Evolutionary conservation across 2,329 filamentous ascomycete genomes (phyloP).

Genomic region (Alternaria sp.): DNA sequence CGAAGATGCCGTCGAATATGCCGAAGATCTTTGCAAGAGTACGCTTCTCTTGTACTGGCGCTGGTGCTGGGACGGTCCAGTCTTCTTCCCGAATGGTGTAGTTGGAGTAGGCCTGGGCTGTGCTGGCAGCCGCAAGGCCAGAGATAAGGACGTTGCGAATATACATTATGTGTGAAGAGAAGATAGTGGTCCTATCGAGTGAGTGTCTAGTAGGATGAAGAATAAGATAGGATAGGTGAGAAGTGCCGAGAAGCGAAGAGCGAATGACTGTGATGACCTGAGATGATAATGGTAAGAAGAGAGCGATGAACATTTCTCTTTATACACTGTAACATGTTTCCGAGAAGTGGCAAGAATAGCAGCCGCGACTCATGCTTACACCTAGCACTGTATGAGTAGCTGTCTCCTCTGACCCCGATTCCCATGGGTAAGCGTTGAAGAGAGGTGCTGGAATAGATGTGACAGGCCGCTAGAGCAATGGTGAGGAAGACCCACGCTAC

Average conservation of each 20-base stretch:
- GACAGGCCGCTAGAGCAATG: slow-evolving; percentile 21
- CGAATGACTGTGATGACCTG: slow-evolving; percentile 17
- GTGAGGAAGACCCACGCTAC: slow-evolving; percentile 22
- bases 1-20: slow-evolving; percentile 9
- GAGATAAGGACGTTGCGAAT: slow-evolving; percentile 36
- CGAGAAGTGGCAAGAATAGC: slow-evolving; percentile 19
- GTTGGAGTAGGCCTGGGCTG: slow-evolving; percentile 32
- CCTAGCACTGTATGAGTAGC: slow-evolving; percentile 8
- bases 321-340: slow-evolving; percentile 25
- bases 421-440: slow-evolving; percentile 11
- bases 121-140: slow-evolving; percentile 33
- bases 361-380: slow-evolving; percentile 11
- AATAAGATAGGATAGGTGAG: background rate
- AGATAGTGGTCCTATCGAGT: slow-evolving; percentile 8
- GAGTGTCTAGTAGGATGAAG: slow-evolving; percentile 6
- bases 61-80: slow-evolving; percentile 1
- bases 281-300: slow-evolving; percentile 6
- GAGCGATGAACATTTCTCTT: slow-evolving; percentile 13
- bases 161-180: slow-evolving; percentile 38
- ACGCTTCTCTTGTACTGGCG: slow-evolving; percentile 21
- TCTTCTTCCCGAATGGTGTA: slow-evolving; percentile 25
- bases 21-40: slow-evolving; percentile 16
- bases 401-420: slow-evolving; percentile 11
- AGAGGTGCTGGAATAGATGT: slow-evolving; percentile 17
- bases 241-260: slow-evolving; percentile 8